phyloP scores from a whole-genome alignment of 2,329 filamentous ascomycete species.

The Chaetomiaceae sp. region DNA sequence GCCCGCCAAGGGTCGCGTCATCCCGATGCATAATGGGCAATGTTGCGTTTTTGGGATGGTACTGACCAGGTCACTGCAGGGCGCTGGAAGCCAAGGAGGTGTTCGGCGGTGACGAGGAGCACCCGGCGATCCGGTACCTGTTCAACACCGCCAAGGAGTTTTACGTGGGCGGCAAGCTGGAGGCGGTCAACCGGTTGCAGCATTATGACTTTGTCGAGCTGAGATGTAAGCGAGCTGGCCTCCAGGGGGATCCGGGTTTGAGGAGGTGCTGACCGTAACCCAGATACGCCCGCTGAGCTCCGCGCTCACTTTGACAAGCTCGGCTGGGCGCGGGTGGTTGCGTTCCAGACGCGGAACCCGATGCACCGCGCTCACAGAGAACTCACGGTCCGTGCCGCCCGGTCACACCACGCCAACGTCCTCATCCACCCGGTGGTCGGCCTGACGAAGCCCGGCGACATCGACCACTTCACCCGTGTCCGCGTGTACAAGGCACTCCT shows the following conservation, averaged over 20 bases:
- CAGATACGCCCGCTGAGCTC: conserved; percentile 88
- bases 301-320: conserved; percentile 98
- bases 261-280: conserved; percentile 12
- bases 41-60: background rate
- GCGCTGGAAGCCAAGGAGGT: conserved; percentile 85
- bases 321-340: conserved; percentile 94
- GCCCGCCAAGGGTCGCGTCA: conserved; percentile 24
- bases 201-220: conserved; percentile 99
- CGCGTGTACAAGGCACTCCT: conserved; percentile 97
- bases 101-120: conserved; percentile 84
- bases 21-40: conserved; percentile 19
- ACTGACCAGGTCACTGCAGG: conserved; percentile 42
- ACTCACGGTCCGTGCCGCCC: conserved; percentile 92
- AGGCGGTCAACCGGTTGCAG: conserved; percentile 89
- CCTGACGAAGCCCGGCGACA: conserved; percentile 97
- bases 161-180: conserved; percentile 93
- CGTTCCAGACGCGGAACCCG: conserved; percentile 98
- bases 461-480: conserved; percentile 98
- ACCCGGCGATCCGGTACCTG: conserved; percentile 90
- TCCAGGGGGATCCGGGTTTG: no score
- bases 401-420: conserved; percentile 93
- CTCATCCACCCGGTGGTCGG: conserved; percentile 98
- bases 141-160: conserved; percentile 74
- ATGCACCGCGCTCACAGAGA: conserved; percentile 99
- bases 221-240: conserved; percentile 58